phyloP scores from a whole-genome alignment of 257 asterid species.

The Lavandula angustifolia region DNA sequence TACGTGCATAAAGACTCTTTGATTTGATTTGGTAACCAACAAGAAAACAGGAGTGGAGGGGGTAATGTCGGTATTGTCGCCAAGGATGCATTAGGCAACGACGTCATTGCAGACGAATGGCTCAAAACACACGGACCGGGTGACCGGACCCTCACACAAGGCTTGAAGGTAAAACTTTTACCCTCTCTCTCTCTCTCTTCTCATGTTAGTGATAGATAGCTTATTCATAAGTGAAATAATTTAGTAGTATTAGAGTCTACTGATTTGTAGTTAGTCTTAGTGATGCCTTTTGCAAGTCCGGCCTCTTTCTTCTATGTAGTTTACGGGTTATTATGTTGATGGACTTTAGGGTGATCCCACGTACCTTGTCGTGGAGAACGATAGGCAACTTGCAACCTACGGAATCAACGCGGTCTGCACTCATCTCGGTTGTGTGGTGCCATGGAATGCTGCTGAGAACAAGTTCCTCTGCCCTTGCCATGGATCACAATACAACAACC shows the following conservation, averaged over 20 bases:
- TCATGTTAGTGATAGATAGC: no score
- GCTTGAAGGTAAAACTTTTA: slow-evolving; percentile 75
- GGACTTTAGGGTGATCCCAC: slow-evolving; percentile 90
- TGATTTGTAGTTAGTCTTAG: not conserved
- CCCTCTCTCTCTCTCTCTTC: no score
- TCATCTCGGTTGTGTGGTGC: slow-evolving; percentile 98
- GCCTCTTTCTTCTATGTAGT: not conserved
- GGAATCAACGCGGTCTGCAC: slow-evolving; percentile 94
- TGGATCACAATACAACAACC: slow-evolving; percentile 94
- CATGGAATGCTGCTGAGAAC: slow-evolving; percentile 87
- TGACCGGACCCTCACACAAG: slow-evolving; percentile 85
- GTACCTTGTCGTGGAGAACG: slow-evolving; percentile 90
- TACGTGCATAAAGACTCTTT: not conserved
- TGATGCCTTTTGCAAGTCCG: not conserved
- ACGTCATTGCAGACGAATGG: slow-evolving; percentile 68
- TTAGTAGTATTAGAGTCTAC: no score
- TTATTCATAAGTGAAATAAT: no score
- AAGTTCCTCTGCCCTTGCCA: slow-evolving; percentile 98
- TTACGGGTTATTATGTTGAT: not conserved
- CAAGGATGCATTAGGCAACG: slow-evolving; percentile 88
- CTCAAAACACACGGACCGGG: slow-evolving; percentile 77
- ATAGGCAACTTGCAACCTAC: slow-evolving; percentile 81
- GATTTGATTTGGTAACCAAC: not conserved
- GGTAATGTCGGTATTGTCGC: slow-evolving; percentile 59
- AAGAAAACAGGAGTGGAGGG: slow-evolving; percentile 60